Conservation (phyloP, 129 eudicot species). For the Scalesia atractyloides region DNA sequence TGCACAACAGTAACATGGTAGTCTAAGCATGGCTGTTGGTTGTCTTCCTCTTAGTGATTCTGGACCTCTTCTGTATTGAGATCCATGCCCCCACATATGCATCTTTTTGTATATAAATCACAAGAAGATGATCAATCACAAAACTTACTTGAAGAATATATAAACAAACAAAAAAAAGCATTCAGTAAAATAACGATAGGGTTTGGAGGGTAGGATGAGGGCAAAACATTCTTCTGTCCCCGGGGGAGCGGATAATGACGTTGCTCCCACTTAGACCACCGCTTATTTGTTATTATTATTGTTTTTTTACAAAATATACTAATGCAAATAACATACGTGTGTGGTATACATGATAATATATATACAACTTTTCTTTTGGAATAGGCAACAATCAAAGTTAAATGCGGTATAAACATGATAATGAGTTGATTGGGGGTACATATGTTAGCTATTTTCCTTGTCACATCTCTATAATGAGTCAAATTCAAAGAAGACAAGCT, state of each 20-base stretch:
- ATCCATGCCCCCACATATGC: slow-evolving; percentile 99
- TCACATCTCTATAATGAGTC: slow-evolving; percentile 8
- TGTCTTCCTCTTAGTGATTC: slow-evolving; percentile 71
- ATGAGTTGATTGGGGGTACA: neutral
- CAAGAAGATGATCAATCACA: slow-evolving; percentile 15
- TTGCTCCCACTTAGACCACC: no score
- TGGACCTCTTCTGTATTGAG: slow-evolving; percentile 76
- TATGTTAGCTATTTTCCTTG: neutral
- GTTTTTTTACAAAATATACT: no score
- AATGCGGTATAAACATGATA: neutral
- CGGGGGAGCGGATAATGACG: no score
- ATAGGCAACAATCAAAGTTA: neutral
- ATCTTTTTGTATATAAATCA: slow-evolving; percentile 39
- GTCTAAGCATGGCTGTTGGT: slow-evolving; percentile 58
- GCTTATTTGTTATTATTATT: no score
- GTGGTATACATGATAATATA: neutral
- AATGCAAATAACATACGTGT: no score
- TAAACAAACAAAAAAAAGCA: no score
- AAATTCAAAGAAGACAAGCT: slow-evolving; percentile 18
- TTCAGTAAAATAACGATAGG: no score
- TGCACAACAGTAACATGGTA: slow-evolving; percentile 84
- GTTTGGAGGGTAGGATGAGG: no score
- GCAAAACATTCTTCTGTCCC: no score
- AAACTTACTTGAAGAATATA: neutral
- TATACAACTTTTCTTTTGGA: neutral